These are phyloP conservation scores for Candida ipomoeae DNA, from an alignment of 805 yeast species.

Conservation along the genomic window DNA sequence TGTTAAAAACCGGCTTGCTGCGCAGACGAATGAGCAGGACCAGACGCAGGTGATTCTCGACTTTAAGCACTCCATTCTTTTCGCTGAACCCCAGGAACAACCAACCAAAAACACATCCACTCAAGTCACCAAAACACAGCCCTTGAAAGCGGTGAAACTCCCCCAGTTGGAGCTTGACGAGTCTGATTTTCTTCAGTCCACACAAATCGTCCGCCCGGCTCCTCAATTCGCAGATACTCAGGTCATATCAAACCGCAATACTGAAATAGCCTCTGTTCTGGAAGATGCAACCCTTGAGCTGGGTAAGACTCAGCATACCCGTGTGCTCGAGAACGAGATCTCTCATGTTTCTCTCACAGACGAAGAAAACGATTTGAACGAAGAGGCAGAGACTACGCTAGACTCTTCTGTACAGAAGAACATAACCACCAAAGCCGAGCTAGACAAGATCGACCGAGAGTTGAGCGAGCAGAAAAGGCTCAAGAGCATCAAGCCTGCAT, in stretches of 20 bases:
- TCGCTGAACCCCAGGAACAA: slow-evolving; percentile 3
- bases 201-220: slow-evolving; percentile 3
- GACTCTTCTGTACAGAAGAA: slow-evolving; percentile 20
- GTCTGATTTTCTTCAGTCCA: slow-evolving; percentile 12
- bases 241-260: not conserved
- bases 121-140: not conserved
- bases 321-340: slow-evolving; percentile 30
- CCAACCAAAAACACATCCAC: not conserved
- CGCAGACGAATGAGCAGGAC: not conserved
- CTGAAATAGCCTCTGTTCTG: not conserved
- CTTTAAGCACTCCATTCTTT: slow-evolving; percentile 15
- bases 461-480: slow-evolving; percentile 33
- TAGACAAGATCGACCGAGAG: slow-evolving; percentile 30
- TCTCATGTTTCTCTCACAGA: slow-evolving; percentile 32
- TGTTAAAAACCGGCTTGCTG: slow-evolving; percentile 23
- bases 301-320: slow-evolving; percentile 2
- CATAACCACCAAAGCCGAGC: slow-evolving; percentile 23
- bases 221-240: slow-evolving; percentile 7
- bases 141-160: slow-evolving; percentile 13
- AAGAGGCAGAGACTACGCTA: slow-evolving; percentile 19
- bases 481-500: slow-evolving; percentile 29
- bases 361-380: slow-evolving; percentile 35
- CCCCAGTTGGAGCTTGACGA: slow-evolving; percentile 32
- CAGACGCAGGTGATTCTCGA: slow-evolving; percentile 15
- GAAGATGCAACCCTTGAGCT: not conserved